Evolutionary conservation across 2,329 filamentous ascomycete genomes (phyloP), one percentile per base, ranked within the genome.

Genomic region (Fusarium luffae): DNA sequence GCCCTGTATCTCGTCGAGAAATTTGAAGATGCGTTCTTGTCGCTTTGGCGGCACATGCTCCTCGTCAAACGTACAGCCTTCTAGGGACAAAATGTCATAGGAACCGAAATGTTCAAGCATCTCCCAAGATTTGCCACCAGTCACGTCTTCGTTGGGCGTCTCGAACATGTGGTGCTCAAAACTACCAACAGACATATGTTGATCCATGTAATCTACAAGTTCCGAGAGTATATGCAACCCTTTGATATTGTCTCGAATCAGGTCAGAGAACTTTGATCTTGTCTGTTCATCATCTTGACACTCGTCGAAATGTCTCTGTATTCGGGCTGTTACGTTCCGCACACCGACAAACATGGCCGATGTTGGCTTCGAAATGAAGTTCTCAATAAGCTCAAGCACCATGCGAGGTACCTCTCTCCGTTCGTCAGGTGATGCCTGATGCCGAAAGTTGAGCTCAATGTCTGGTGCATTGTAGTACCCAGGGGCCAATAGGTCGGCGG

Each of bases 241-340:
- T n/a, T 74, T 68, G 18, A 74, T 61, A 59, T 68, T 21, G 69
- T 63, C n/a, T 55, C 62, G 10, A 19, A 74, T 28, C 78, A 75
- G 50, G 12, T 30, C 27, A 19, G 73, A 70, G 48, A 75, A 72
- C 5, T 55, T 48, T 2, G 12, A 21, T 13, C 37, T 47, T 23
- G 50, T 52, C 14, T 57, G 48, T 7, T 58, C 51, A 9, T 70
- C 62, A 25, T 63, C 49, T 13, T 72, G 68, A 23, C 50, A 60
- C 25, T 70, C 69, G 7, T 72, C 71, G 12, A 74, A 44, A 27
- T 66, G 63, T 37, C 46, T 50, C 57, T 69, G 68, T 18, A 74
- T 49, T 16, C 55, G 57, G 18, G 51, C 60, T n/a, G 71, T 71
- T 11, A 66, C 54, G 42, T 69, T 74, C 7, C 69, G 63, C 41